Base-by-base conservation (phyloP, 2,329 filamentous ascomycete species). In the Trichophyton mentagrophytes region DNA sequence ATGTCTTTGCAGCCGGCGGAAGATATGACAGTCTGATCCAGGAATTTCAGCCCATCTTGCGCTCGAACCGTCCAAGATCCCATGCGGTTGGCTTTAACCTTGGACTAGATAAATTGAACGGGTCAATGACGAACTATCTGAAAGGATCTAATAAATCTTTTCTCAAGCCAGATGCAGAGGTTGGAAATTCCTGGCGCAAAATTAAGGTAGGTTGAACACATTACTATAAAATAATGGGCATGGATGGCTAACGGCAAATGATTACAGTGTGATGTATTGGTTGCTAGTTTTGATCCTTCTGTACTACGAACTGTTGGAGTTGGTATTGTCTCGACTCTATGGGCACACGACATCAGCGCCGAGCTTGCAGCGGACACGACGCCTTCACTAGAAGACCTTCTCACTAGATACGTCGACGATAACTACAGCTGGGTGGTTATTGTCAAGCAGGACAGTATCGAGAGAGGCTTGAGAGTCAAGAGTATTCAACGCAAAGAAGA, bases 31-130 rank as follows among this genome's bases (percentile, higher is more conserved):
- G 85, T 56, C 77, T 99, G 20, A 92, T 99, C 65, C 85, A 85
- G 70, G 88, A 95, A 63, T 88, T 95, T 69, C 83, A 86, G 7
- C 88, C 88, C 3, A 86, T 85, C 64, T 82, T 85, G 47, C 79
- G 83, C 46, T 80, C 79, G 25, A 82, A 81, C 61, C 78, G 82
- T 49, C 79, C 83, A 60, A 84, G 86, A 67, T 83, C 84, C 20
- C 89, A 95, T 69, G 92, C 90, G 3, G 93, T 97, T 9, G 93
- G 95, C 0, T 92, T 97, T 70, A 95, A 90, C 68, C 77, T 97
- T 46, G 88, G 88, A 25, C 95, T 91, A 85, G 91, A 96, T 67
- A 84, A 87, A 61, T 78, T 96, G 3, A 85, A 86, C 5, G 83
- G 83, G 46, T 79, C 79, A 1, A 84, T 89, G 70, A 65, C 68